Conservation (phyloP, 345 rosid species). For the Jatropha curcas region DNA sequence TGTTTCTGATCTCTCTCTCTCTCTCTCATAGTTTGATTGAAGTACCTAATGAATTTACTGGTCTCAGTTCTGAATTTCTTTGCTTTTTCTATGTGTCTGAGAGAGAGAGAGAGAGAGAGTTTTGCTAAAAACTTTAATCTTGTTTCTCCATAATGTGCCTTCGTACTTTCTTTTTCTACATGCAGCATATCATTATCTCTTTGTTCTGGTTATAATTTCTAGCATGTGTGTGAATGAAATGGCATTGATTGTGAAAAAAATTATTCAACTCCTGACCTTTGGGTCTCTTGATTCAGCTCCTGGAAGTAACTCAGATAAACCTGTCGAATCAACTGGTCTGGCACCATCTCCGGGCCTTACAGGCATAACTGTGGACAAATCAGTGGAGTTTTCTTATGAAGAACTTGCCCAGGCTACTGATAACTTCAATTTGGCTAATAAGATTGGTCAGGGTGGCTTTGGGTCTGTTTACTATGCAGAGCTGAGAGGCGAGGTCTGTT, state of each 20-base stretch:
- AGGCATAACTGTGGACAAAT: slow-evolving; percentile 78
- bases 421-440: slow-evolving; percentile 76
- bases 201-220: background rate
- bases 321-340: slow-evolving; percentile 30
- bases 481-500: slow-evolving; percentile 88
- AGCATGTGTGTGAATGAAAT: slow-evolving; percentile 7
- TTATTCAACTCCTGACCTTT: slow-evolving; percentile 11
- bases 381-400: slow-evolving; percentile 84
- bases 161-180: background rate
- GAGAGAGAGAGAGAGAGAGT: too few relatives aligned
- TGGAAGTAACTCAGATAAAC: slow-evolving; percentile 31
- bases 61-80: too few relatives aligned
- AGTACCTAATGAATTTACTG: too few relatives aligned
- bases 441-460: slow-evolving; percentile 93
- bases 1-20: too few relatives aligned
- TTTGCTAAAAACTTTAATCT: background rate
- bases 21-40: too few relatives aligned
- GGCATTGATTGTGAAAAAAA: slow-evolving; percentile 1
- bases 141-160: background rate
- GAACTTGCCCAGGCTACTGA: slow-evolving; percentile 90
- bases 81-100: too few relatives aligned
- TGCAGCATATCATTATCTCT: background rate
- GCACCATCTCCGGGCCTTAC: slow-evolving; percentile 46
- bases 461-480: slow-evolving; percentile 91
- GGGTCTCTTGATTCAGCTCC: slow-evolving; percentile 32